Conservation (phyloP, 306 rosid genomes). For the Cucumis melo region DNA sequence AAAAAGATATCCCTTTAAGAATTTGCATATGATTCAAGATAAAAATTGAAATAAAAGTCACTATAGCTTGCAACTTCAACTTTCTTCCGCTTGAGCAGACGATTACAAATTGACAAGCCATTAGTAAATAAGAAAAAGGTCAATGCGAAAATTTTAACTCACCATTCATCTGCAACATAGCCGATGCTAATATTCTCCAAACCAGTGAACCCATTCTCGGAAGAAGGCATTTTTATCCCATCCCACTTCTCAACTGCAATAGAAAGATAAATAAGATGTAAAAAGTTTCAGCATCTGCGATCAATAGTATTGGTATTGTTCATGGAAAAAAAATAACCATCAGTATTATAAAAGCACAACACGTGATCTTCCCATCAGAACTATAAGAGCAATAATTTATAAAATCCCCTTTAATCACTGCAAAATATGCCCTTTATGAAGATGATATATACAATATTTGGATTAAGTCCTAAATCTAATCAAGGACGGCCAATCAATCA, state of each 20-base stretch:
- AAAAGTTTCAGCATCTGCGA: neutral
- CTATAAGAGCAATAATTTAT: neutral
- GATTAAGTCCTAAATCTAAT: neutral
- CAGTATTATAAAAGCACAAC: neutral
- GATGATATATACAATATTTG: neutral
- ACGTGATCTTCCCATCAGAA: neutral
- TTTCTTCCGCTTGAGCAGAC: neutral
- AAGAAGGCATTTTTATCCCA: slow-evolving; percentile 36
- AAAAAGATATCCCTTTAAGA: neutral
- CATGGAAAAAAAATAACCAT: neutral
- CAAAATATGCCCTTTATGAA: neutral
- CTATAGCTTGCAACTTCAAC: neutral
- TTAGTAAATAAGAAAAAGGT: neutral
- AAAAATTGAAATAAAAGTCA: neutral
- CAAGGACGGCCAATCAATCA: neutral
- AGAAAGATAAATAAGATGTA: neutral
- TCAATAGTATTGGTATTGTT: neutral
- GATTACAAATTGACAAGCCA: neutral
- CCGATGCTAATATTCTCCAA: slow-evolving; percentile 35
- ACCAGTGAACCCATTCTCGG: slow-evolving; percentile 20
- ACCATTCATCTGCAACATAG: slow-evolving; percentile 80
- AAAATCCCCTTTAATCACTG: neutral
- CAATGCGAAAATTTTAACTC: slow-evolving; percentile 14
- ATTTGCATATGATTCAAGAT: neutral
- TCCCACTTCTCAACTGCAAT: slow-evolving; percentile 79